Base-by-base conservation (phyloP, 257 asterid species). In the Anisodus tanguticus region DNA sequence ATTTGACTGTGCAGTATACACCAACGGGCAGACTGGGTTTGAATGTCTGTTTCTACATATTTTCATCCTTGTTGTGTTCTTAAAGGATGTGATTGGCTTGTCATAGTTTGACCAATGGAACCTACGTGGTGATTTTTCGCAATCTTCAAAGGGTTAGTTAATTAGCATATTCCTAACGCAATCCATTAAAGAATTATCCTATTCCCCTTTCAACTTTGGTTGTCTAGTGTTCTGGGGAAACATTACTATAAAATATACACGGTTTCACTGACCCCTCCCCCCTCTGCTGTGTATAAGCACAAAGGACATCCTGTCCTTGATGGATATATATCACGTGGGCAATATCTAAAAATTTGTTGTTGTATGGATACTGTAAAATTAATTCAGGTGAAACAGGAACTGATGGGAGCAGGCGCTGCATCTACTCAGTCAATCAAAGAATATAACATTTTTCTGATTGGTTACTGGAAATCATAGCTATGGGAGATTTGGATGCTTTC, bases 401-500 rank as follows among this genome's bases (percentile, higher is more conserved):
- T 67, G 88, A 86, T 47, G 88, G 81, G 88, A 85, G 86, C 79
- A 83, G 81, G 86, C 82, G 64, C 79, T 88, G 92, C 86, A 84
- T 89, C 22, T 91, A 87, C 90, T 89, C 97, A 51, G 84, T 87
- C 84, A 86, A 87, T 85, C 88, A 83, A 84, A 92, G 91, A 85
- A 86, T 89, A 64, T 83, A 54, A 82, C 79, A 86, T 60, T 88
- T 91, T 83, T 89, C 92, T 58, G 93, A 93, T 82, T 88, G 95
- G 95, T 86, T 93, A 78, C 78, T 90, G 83, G 88, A 85, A 81
- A 87, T 90, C 63, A 84, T 89, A 79, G 88, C 92, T 74, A 68
- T 84, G 62, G 93, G 95, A 83, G 90, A 93, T 83, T 37, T 90
- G 67, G 88, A 90, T 63, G 69, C 88, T 10, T 85, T 69, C 74